These are phyloP conservation scores for Saccharomycopsis fermentans DNA, from an alignment of 805 yeast genomes.

Conservation along the genomic window DNA sequence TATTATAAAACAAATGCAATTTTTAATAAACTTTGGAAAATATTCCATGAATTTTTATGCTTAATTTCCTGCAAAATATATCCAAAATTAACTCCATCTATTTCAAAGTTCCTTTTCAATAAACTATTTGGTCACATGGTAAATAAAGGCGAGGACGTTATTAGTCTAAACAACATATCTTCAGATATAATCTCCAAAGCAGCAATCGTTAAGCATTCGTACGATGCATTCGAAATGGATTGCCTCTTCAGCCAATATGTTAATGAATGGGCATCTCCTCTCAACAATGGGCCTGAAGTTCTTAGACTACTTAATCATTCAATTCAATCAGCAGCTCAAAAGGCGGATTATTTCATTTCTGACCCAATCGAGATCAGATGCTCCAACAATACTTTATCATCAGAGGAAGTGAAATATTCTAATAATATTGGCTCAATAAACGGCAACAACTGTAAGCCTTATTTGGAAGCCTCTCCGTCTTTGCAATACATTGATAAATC, in stretches of 20 bases:
- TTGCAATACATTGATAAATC: slow-evolving; percentile 24
- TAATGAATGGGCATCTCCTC: slow-evolving; percentile 95
- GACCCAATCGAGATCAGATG: slow-evolving; percentile 94
- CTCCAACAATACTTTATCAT: slow-evolving; percentile 63
- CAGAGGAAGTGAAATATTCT: slow-evolving; percentile 24
- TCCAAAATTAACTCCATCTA: slow-evolving; percentile 72
- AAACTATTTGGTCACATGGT: slow-evolving; percentile 71
- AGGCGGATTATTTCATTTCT: slow-evolving; percentile 71
- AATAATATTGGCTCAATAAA: slow-evolving; percentile 56
- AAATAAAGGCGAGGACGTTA: slow-evolving; percentile 2
- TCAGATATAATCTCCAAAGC: neutral
- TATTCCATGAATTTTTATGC: slow-evolving; percentile 66
- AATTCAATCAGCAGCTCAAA: slow-evolving; percentile 47
- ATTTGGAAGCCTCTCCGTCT: slow-evolving; percentile 69
- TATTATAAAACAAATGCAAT: neutral
- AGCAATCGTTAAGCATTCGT: slow-evolving; percentile 65
- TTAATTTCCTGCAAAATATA: slow-evolving; percentile 67
- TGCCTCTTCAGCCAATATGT: slow-evolving; percentile 91
- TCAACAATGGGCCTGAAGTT: slow-evolving; percentile 65
- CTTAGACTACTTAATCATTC: slow-evolving; percentile 53
- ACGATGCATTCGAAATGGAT: slow-evolving; percentile 89
- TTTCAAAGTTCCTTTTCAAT: slow-evolving; percentile 76
- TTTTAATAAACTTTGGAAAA: slow-evolving; percentile 43
- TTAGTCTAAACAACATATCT: neutral
- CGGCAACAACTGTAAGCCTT: slow-evolving; percentile 78